Base-by-base conservation (phyloP, 768 basidiomycete genomes). In the Amanita molliuscula region DNA sequence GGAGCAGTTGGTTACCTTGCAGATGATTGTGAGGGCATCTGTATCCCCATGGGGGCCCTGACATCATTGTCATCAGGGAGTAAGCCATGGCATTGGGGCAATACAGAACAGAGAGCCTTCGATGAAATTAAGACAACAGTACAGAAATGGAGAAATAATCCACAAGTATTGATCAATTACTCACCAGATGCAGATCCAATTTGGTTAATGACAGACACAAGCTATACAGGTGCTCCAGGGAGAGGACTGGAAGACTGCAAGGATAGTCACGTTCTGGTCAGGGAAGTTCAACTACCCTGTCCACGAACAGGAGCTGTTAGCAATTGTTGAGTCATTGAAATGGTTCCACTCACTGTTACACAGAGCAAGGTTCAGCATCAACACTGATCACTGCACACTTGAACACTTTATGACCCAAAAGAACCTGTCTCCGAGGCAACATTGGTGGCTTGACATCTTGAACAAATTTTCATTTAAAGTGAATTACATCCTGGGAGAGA, bases 241-340 rank as follows among this genome's bases (percentile, higher is more conserved):
- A 0, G 23, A 46, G 6, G 56, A 61, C 44, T 65, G 65, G 58
- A 56, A 62, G 11, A 54, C 46, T 0, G 62, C 67, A 4, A 59
- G 62, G 10, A 65, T 71, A 0, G 66, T 64, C 25, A 57, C 66
- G 35, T 64, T 67, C 52, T 59, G 65, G 59, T 74, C 59, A 0
- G 54, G 52, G 20, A 67, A 64, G 26, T 63, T 66, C 29, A 68
- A 64, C 31, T 72, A 73, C 41, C 63, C 67, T 18, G 66, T 68
- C 0, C 67, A 68, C 47, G 69, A 72, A 53, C 56, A 65, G 4
- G 72, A 74, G 41, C 59, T 70, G 25, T 37, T 73, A 1, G 68
- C 67, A 1, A 64, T 66, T 0, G 58, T 75, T 0, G 68, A 73
- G 38, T 60, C 68, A 0, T 51, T 75, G 47, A 51, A 62, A 4